These are phyloP conservation scores for Xylaria venustula DNA, from an alignment of 495 filamentous ascomycete species.

Conservation along the genomic window DNA sequence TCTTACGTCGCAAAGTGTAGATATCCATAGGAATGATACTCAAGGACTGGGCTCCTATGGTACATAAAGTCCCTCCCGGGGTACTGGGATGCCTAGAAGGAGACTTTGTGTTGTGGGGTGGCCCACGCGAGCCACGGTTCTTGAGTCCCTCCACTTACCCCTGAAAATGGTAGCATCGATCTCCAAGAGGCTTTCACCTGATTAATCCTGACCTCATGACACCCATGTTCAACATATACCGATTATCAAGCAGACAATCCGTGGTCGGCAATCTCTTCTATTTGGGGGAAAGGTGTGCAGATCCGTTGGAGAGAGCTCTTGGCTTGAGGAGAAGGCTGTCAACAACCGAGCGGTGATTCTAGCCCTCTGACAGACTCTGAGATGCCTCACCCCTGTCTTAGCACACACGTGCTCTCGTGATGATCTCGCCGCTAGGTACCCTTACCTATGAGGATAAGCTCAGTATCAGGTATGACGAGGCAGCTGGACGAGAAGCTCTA, in stretches of 20 bases:
- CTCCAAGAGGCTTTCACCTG: background rate
- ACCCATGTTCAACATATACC: background rate
- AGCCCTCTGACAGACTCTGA: too few species aligned
- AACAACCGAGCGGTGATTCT: background rate
- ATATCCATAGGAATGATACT: background rate
- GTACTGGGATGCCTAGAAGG: background rate
- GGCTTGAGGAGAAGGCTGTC: background rate
- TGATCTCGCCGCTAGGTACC: background rate
- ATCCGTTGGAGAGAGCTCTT: slow-evolving; percentile 3
- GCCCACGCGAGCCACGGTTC: background rate
- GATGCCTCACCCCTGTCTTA: background rate
- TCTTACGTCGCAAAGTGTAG: background rate
- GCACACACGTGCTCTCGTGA: background rate
- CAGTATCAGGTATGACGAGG: background rate
- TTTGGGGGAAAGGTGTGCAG: background rate
- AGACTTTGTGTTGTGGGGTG: background rate
- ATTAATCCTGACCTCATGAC: slow-evolving; percentile 11
- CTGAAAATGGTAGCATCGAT: background rate
- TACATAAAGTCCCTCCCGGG: background rate
- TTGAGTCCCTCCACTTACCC: background rate
- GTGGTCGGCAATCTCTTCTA: background rate
- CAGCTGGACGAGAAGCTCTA: background rate
- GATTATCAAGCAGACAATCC: slow-evolving; percentile 4
- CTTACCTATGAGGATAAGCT: too few species aligned
- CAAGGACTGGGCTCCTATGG: too few species aligned